phyloP scores from a whole-genome alignment of 345 rosid species.

The Clarkia xantiana region DNA sequence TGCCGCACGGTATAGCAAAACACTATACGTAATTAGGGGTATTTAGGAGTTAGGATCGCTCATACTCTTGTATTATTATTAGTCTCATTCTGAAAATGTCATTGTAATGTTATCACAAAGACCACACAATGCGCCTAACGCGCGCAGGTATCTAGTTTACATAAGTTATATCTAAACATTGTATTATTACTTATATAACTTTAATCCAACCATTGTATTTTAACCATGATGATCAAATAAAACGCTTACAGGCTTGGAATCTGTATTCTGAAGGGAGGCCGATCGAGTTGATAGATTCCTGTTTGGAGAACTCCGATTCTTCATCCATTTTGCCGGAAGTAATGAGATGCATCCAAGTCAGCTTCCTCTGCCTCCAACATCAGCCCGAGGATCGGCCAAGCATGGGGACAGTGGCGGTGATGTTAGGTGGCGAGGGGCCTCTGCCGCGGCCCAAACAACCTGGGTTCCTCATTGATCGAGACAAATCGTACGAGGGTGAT shows the following conservation, averaged over 20 bases:
- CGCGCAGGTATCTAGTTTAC: too few relatives aligned
- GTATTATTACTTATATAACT: too few relatives aligned
- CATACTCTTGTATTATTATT: too few relatives aligned
- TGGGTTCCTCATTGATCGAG: slow-evolving; percentile 21
- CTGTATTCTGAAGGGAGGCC: slow-evolving; percentile 19
- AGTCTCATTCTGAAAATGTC: too few relatives aligned
- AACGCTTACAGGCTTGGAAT: slow-evolving; percentile 34
- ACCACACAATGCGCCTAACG: too few relatives aligned
- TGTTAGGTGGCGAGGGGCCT: slow-evolving; percentile 25
- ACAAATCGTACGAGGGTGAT: slow-evolving; percentile 7
- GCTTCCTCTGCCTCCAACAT: slow-evolving; percentile 32
- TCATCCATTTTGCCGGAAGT: slow-evolving; percentile 11
- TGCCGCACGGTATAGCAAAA: too few relatives aligned
- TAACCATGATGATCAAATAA: too few relatives aligned
- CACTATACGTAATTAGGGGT: too few relatives aligned
- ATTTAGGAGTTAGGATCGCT: too few relatives aligned
- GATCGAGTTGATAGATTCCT: slow-evolving; percentile 11
- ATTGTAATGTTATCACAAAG: too few relatives aligned
- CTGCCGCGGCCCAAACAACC: slow-evolving; percentile 29
- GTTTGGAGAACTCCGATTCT: not conserved
- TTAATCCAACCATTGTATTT: too few relatives aligned
- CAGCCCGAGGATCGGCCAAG: slow-evolving; percentile 27
- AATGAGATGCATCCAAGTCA: slow-evolving; percentile 23
- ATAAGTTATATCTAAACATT: too few relatives aligned
- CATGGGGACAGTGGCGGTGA: slow-evolving; percentile 27